phyloP scores from a whole-genome alignment of 2,329 filamentous ascomycete genomes.

The Arthroderma uncinatum region DNA sequence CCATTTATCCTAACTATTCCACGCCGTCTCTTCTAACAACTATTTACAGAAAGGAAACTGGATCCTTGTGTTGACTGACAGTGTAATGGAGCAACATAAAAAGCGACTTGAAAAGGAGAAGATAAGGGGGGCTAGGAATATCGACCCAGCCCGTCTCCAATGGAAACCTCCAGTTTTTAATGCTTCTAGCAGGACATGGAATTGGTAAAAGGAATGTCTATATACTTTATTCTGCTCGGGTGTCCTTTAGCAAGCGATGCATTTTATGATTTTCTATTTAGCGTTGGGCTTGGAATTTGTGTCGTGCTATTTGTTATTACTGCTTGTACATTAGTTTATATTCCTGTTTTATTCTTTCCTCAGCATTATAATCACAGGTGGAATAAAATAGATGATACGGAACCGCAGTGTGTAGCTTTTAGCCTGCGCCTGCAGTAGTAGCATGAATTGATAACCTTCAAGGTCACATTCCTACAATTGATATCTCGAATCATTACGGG shows the following conservation, averaged over 20 bases:
- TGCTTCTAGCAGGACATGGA: constrained; percentile 83
- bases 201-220: constrained; percentile 52
- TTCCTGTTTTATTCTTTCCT: too few relatives aligned
- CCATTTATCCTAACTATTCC: background rate
- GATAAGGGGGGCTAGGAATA: constrained; percentile 59
- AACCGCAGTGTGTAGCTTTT: too few relatives aligned
- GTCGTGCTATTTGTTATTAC: background rate
- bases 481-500: too few relatives aligned
- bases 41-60: constrained; percentile 65
- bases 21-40: constrained; percentile 9
- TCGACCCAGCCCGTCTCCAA: constrained; percentile 67
- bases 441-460: too few relatives aligned
- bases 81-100: constrained; percentile 57
- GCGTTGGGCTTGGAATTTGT: background rate
- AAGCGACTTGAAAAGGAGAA: constrained; percentile 70
- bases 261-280: background rate
- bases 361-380: too few relatives aligned
- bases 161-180: constrained; percentile 97
- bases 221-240: background rate
- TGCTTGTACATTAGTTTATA: background rate
- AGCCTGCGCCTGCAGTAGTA: too few relatives aligned
- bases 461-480: too few relatives aligned
- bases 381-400: too few relatives aligned
- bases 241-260: constrained; percentile 5
- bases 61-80: constrained; percentile 83